Percentiles rank a stretch among this genome's conserved stretches.
phyloP scores from a whole-genome alignment of 2,329 filamentous ascomycete genomes.

The Pezicula carpinea region DNA sequence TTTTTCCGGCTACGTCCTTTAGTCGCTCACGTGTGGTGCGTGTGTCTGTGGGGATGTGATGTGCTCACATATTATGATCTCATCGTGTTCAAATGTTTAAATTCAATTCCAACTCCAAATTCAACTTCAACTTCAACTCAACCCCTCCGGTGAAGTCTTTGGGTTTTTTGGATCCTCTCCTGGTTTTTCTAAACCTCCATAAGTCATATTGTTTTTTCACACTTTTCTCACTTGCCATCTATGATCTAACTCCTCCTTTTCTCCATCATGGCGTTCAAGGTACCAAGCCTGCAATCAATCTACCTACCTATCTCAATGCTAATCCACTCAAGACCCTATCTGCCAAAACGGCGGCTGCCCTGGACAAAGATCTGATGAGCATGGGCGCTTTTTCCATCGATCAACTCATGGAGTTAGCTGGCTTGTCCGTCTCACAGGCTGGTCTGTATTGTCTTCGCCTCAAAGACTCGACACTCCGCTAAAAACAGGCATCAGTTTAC shows the following conservation, averaged over 20 bases:
- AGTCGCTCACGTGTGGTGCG: no score
- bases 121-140: no score
- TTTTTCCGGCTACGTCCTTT: no score
- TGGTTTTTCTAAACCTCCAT: no score
- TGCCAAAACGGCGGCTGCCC: slow-evolving; percentile 78
- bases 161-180: no score
- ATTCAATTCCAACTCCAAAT: no score
- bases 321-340: slow-evolving; percentile 63
- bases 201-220: no score
- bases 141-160: no score
- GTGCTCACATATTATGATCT: no score
- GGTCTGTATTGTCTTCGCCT: slow-evolving; percentile 43
- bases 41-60: no score
- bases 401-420: slow-evolving; percentile 95
- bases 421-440: slow-evolving; percentile 86
- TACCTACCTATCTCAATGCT: neutral
- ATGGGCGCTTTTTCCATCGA: slow-evolving; percentile 85
- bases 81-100: no score
- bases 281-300: slow-evolving; percentile 1
- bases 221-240: no score
- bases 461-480: neutral
- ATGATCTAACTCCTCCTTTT: neutral
- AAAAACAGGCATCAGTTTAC: slow-evolving; percentile 58
- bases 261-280: slow-evolving; percentile 12
- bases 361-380: slow-evolving; percentile 94